Evolutionary conservation across 2,329 filamentous ascomycete genomes (phyloP), one percentile per base, ranked within the genome.

Genomic region (Lachnellula suecica): DNA sequence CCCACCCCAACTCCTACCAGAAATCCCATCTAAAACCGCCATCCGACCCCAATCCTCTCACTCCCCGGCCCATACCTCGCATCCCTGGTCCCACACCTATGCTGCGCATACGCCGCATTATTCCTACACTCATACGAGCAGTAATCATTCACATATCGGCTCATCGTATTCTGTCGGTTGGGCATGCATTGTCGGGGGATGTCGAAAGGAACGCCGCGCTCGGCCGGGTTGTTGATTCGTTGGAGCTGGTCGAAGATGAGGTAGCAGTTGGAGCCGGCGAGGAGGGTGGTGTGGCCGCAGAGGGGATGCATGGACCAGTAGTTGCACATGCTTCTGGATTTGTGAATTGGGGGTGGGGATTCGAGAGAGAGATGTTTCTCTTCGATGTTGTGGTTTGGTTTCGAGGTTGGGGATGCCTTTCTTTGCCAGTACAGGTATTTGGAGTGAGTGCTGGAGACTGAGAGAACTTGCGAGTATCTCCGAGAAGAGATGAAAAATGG

Each of bases 21-120:
- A 35, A 35, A 15, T 15, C 13, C 13, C 31, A 35, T n/a, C 29
- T 31, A 60, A 48, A 52, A 56, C 47, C 64, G 62, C 63, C 63
- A 66, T n/a, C 65, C 65, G 29, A 66, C 64, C 4, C 65, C 64
- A 35, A 64, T 59, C 37, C 65, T 65, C 51, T 64, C 57, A 40
- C 49, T 56, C 9, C 63, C 63, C 5, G 63, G 60, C 11, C 64
- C 65, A 57, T 60, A 67, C 24, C 55, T 52, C 34, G 65, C 64
- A 54, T 60, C 59, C 4, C 44, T 53, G 25, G 47, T 51, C n/a
- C 64, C 63, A 55, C 57, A 63, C 41, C 64, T 62, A 44, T 53
- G 52, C 9, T 54, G 54, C 34, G 37, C 49, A 44, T 53, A 57
- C 8, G 53, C 8, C 7, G 47, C 57, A 58, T 66, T 67, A 49